phyloP scores from a whole-genome alignment of 1,139 yeast genomes.

The Yamadazyma triangularis region DNA sequence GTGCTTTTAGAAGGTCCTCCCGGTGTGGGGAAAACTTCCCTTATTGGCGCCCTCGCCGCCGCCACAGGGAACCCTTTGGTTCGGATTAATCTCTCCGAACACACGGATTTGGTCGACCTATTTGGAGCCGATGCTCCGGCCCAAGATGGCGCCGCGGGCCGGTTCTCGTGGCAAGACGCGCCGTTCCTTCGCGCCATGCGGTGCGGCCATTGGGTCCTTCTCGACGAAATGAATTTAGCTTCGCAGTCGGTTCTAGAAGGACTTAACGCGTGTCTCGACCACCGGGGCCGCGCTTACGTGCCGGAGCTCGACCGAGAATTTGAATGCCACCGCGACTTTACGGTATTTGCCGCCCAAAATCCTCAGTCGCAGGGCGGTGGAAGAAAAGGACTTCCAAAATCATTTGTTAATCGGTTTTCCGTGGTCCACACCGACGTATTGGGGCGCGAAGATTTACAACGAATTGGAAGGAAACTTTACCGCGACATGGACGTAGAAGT shows the following conservation, averaged over 20 bases:
- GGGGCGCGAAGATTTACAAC: slow-evolving; percentile 60
- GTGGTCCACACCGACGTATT: slow-evolving; percentile 90
- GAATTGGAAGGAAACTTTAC: slow-evolving; percentile 70
- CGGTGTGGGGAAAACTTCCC: slow-evolving; percentile 97
- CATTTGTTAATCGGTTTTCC: slow-evolving; percentile 89
- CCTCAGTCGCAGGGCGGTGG: slow-evolving; percentile 99
- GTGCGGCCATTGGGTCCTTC: slow-evolving; percentile 91
- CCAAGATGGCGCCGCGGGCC: slow-evolving; percentile 86
- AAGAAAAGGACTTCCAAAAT: slow-evolving; percentile 94
- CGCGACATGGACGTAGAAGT: slow-evolving; percentile 51
- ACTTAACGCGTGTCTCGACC: slow-evolving; percentile 94
- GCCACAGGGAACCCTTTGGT: slow-evolving; percentile 77
- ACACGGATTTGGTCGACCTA: slow-evolving; percentile 89
- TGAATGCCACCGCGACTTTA: slow-evolving; percentile 74
- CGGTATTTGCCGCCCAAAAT: slow-evolving; percentile 97
- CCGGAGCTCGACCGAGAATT: slow-evolving; percentile 90
- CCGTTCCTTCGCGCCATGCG: slow-evolving; percentile 97
- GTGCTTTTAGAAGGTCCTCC: slow-evolving; percentile 95
- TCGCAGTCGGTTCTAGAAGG: slow-evolving; percentile 98
- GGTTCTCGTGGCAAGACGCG: slow-evolving; percentile 96
- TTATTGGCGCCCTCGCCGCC: slow-evolving; percentile 79
- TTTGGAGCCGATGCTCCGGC: slow-evolving; percentile 97
- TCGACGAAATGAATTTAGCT: slow-evolving; percentile 98
- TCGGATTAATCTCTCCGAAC: slow-evolving; percentile 92
- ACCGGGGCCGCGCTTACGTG: slow-evolving; percentile 93